Conservation (phyloP, 2,329 filamentous ascomycete species). For the Colletotrichum scovillei region DNA sequence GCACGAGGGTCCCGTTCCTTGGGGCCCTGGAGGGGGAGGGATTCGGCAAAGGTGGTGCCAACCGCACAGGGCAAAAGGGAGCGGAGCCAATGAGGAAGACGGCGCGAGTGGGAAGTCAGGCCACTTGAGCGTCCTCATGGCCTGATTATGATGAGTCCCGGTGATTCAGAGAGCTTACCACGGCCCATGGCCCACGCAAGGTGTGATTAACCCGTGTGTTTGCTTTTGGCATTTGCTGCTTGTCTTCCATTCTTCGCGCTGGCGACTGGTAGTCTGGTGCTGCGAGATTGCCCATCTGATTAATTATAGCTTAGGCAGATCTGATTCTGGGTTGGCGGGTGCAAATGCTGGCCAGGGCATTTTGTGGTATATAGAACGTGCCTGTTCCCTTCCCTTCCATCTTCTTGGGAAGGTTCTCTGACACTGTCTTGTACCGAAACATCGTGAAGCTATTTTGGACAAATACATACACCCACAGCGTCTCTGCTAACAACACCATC, state of each 20-base stretch:
- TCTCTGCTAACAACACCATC: not conserved
- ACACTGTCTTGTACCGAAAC: not conserved
- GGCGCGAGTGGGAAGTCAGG: slow-evolving; percentile 30
- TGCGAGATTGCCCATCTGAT: slow-evolving; percentile 25
- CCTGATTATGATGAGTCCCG: slow-evolving; percentile 34
- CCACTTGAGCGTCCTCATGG: slow-evolving; percentile 34
- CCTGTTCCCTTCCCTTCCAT: not conserved
- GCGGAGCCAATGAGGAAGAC: slow-evolving; percentile 29
- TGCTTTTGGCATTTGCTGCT: slow-evolving; percentile 10
- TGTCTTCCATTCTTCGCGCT: not conserved
- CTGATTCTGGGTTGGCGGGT: slow-evolving; percentile 1
- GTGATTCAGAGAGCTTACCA: slow-evolving; percentile 8
- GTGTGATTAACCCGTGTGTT: not conserved
- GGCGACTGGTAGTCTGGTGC: not conserved
- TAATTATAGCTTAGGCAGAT: slow-evolving; percentile 28
- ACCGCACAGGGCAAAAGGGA: slow-evolving; percentile 20
- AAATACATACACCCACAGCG: not conserved
- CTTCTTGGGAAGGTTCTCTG: not conserved
- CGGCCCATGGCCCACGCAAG: not conserved
- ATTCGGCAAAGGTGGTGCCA: slow-evolving; percentile 7
- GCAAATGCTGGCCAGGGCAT: not conserved
- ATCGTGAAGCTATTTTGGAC: not conserved
- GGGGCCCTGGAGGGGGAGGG: too few relatives aligned
- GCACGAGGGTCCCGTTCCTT: slow-evolving; percentile 18
- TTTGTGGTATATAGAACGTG: slow-evolving; percentile 8